Percentiles rank a stretch among this genome's conserved stretches.
phyloP scores from a whole-genome alignment of 805 yeast genomes.

The Yamadazyma phyllophila region DNA sequence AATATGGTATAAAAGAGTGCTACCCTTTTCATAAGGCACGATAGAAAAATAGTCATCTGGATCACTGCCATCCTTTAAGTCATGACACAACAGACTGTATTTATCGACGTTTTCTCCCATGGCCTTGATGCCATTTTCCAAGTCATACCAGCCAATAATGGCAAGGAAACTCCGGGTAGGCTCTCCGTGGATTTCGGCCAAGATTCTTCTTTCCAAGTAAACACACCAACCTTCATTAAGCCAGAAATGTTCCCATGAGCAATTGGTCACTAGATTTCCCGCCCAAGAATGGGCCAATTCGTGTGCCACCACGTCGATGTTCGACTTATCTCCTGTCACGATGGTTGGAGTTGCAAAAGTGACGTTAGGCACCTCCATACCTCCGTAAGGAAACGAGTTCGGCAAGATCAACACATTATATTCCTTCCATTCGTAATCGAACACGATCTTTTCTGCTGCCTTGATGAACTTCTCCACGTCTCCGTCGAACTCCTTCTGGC shows the following conservation, averaged over 20 bases:
- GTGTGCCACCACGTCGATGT: slow-evolving; percentile 88
- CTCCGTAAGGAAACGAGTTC: slow-evolving; percentile 79
- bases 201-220: slow-evolving; percentile 80
- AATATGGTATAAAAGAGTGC: slow-evolving; percentile 69
- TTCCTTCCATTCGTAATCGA: slow-evolving; percentile 79
- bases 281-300: slow-evolving; percentile 93
- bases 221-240: slow-evolving; percentile 97
- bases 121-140: slow-evolving; percentile 62
- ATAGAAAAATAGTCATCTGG: slow-evolving; percentile 89
- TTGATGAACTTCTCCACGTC: slow-evolving; percentile 79
- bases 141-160: slow-evolving; percentile 85
- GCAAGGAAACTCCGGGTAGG: slow-evolving; percentile 75
- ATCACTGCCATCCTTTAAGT: slow-evolving; percentile 65
- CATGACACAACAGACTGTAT: slow-evolving; percentile 66
- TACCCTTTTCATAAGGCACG: slow-evolving; percentile 92
- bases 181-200: slow-evolving; percentile 78
- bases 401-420: slow-evolving; percentile 83
- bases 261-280: slow-evolving; percentile 86
- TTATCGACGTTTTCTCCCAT: slow-evolving; percentile 54
- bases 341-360: slow-evolving; percentile 90
- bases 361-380: slow-evolving; percentile 92
- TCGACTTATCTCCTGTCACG: slow-evolving; percentile 78
- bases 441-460: slow-evolving; percentile 74
- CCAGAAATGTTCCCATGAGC: slow-evolving; percentile 94
- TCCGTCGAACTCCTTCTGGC: slow-evolving; percentile 75